phyloP scores from a whole-genome alignment of 1,284 basidiomycete genomes.

The Malassezia vespertilionis region DNA sequence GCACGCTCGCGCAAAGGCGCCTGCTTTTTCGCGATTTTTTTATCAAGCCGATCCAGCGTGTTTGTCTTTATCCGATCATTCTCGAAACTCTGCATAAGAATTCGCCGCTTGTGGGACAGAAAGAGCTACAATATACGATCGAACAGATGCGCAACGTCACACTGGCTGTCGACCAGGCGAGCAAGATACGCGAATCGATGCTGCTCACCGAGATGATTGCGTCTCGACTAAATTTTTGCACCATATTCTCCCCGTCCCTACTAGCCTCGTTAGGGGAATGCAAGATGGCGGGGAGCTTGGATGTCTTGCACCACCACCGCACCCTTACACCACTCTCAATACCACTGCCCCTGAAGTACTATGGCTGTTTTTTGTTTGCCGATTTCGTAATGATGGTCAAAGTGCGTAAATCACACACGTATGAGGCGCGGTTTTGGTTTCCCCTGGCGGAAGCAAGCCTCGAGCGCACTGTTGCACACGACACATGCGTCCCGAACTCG shows the following conservation, averaged over 20 bases:
- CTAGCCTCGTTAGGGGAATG: constrained; percentile 34
- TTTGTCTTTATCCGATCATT: constrained; percentile 42
- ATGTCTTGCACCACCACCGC: constrained; percentile 41
- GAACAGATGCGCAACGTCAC: constrained; percentile 32
- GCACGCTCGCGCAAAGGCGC: constrained; percentile 19
- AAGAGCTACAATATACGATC: constrained; percentile 24
- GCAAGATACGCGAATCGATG: constrained; percentile 31
- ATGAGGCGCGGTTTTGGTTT: constrained; percentile 42
- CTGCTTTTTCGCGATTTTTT: constrained; percentile 42
- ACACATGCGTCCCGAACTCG: constrained; percentile 28
- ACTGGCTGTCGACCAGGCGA: constrained; percentile 39
- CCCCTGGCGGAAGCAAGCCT: constrained; percentile 35
- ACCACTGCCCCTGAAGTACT: constrained; percentile 44
- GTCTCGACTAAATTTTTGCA: constrained; percentile 33
- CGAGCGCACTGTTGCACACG: constrained; percentile 22
- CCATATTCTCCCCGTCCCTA: constrained; percentile 23
- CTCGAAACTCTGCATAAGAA: constrained; percentile 40
- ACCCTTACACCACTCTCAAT: constrained; percentile 27
- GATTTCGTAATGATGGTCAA: constrained; percentile 40
- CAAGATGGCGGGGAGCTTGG: constrained; percentile 37
- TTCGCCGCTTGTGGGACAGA: constrained; percentile 18
- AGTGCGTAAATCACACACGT: constrained; percentile 36
- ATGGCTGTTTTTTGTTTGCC: constrained; percentile 36
- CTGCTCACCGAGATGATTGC: constrained; percentile 36
- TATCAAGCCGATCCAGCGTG: constrained; percentile 45